Evolutionary conservation across 164 flowering plant species (phyloP).

Genomic region (Vitis labrusca): DNA sequence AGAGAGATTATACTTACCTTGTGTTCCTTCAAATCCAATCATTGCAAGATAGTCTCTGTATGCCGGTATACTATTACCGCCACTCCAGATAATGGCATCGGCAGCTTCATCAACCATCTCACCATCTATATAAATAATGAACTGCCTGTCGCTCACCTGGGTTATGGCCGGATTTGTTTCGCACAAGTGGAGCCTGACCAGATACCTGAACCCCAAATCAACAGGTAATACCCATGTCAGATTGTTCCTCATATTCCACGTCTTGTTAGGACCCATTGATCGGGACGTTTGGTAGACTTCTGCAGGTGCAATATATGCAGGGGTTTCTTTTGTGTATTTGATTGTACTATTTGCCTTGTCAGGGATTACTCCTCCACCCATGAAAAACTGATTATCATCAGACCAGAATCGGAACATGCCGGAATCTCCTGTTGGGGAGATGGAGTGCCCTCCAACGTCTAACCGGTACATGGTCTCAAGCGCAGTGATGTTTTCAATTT

Average conservation of each 20-base stretch:
- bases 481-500: not conserved
- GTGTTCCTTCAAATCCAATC: not conserved
- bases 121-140: not conserved
- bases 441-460: not conserved
- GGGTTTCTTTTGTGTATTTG: not conserved
- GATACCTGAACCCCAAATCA: not conserved
- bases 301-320: not conserved
- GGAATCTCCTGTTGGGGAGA: not conserved
- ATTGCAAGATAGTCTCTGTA: not conserved
- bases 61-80: not conserved
- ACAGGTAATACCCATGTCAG: not conserved
- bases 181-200: not conserved
- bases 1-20: not conserved
- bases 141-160: not conserved
- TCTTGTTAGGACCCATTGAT: not conserved
- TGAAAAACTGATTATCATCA: not conserved
- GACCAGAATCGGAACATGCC: not conserved
- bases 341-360: too few relatives aligned
- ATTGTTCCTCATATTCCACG: not conserved
- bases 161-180: not conserved
- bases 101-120: not conserved
- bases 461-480: not conserved
- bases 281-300: not conserved
- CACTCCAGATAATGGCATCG: not conserved
- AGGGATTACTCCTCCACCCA: too few relatives aligned